Conservation (phyloP, 2,329 filamentous ascomycete species). For the Reticulascus tulasneorum region DNA sequence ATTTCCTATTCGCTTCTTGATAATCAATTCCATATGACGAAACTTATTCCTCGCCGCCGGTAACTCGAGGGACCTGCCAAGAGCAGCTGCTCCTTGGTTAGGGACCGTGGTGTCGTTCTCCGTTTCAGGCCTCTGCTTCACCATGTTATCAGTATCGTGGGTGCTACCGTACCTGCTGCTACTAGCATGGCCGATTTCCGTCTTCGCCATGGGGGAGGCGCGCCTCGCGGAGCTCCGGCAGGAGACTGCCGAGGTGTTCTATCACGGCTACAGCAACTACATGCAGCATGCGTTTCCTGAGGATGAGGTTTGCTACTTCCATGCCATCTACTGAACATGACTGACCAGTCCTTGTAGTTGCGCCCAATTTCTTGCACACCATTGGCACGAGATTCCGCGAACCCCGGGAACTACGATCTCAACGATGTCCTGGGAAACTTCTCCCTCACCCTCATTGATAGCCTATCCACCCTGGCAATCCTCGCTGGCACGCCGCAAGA, state of each 20-base stretch:
- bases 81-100: too few relatives aligned
- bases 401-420: slow-evolving; percentile 76
- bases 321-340: background rate
- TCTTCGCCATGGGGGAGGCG: slow-evolving; percentile 50
- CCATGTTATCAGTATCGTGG: slow-evolving; percentile 18
- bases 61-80: too few relatives aligned
- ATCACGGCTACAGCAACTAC: slow-evolving; percentile 95
- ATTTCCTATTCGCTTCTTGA: too few relatives aligned
- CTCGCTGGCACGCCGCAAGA: slow-evolving; percentile 70
- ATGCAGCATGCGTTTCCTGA: slow-evolving; percentile 92
- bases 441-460: slow-evolving; percentile 92
- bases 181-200: slow-evolving; percentile 34
- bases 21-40: too few relatives aligned
- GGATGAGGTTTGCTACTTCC: slow-evolving; percentile 62
- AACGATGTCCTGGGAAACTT: slow-evolving; percentile 98
- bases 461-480: slow-evolving; percentile 88
- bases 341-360: slow-evolving; percentile 46
- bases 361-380: slow-evolving; percentile 82
- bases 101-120: too few relatives aligned
- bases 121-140: too few relatives aligned
- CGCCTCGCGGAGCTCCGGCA: slow-evolving; percentile 52
- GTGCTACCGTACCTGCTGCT: slow-evolving; percentile 24
- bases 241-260: slow-evolving; percentile 77
- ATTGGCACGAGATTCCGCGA: slow-evolving; percentile 75
- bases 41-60: too few relatives aligned